Percentiles rank a stretch among this genome's conserved stretches.
Evolutionary conservation across 352 stramenopile species (phyloP).

Genomic region (Globisporangium irregulare): DNA sequence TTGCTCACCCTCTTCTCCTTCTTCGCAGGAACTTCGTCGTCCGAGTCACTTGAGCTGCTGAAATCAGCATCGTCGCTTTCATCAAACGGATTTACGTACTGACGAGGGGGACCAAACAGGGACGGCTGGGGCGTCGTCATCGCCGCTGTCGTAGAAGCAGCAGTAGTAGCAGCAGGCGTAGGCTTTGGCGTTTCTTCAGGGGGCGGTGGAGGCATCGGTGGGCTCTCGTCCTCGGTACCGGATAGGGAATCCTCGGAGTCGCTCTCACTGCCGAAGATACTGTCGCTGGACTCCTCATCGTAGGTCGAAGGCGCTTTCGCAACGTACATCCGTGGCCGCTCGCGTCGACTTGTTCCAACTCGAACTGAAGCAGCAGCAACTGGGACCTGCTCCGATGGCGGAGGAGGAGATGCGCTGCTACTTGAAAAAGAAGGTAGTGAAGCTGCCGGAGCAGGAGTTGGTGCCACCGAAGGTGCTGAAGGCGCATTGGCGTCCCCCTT

Average conservation of each 20-base stretch:
- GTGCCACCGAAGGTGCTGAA: conserved; percentile 1
- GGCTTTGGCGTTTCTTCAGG: conserved; percentile 18
- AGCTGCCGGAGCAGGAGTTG: neutral
- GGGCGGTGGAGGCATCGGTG: conserved; percentile 37
- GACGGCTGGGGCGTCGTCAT: conserved; percentile 6
- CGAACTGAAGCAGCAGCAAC: conserved; percentile 26
- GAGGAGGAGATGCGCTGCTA: conserved; percentile 8
- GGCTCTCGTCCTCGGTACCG: conserved; percentile 37
- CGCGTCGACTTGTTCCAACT: conserved; percentile 26
- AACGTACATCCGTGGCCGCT: conserved; percentile 78
- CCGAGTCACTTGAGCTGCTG: conserved; percentile 44
- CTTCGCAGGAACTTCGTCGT: conserved; percentile 18
- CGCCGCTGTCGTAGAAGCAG: neutral
- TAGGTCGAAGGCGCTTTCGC: conserved; percentile 57
- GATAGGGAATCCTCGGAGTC: conserved; percentile 52
- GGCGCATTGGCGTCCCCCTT: conserved; percentile 20
- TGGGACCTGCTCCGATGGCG: neutral
- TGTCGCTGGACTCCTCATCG: conserved; percentile 85
- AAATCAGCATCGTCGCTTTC: conserved; percentile 48
- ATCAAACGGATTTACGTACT: conserved; percentile 33
- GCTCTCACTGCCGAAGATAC: conserved; percentile 78
- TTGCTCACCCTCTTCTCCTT: neutral
- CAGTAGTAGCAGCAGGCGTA: conserved; percentile 17
- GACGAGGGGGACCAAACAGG: conserved; percentile 16
- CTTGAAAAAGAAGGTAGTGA: conserved; percentile 1